A percentile compares a stretch with the other conserved stretches of the same genome.
Conservation (phyloP, 495 filamentous ascomycete genomes). For the Neurospora hispaniola region DNA sequence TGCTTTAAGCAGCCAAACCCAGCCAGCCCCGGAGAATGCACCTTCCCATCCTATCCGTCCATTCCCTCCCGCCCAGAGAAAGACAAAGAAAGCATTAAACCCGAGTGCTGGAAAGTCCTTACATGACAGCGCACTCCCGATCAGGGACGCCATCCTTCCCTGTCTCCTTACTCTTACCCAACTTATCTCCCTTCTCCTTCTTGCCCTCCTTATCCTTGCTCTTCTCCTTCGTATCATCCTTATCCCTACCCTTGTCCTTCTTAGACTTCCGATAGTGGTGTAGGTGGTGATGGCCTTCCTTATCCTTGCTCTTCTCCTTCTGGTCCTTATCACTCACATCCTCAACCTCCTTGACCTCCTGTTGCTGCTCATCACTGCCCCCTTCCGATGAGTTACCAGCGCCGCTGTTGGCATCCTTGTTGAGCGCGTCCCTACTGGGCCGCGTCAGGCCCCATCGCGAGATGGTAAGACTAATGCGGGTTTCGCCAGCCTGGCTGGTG, state of each 20-base stretch:
- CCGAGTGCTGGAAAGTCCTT: slow-evolving; percentile 1
- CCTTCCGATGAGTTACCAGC: slow-evolving; percentile 10
- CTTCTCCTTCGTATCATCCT: slow-evolving; percentile 25
- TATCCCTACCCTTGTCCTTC: slow-evolving; percentile 28
- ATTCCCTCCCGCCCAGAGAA: background rate
- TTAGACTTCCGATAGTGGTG: slow-evolving; percentile 31
- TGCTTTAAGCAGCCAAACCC: background rate
- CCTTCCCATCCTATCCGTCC: background rate
- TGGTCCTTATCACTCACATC: slow-evolving; percentile 35
- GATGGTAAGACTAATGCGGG: slow-evolving; percentile 54
- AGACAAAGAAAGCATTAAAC: background rate
- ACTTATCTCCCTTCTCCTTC: slow-evolving; percentile 10
- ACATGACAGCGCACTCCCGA: slow-evolving; percentile 53
- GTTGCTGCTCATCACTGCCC: slow-evolving; percentile 24
- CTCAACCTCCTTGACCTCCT: slow-evolving; percentile 21
- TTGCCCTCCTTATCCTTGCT: slow-evolving; percentile 26
- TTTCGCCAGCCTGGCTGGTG: slow-evolving; percentile 56
- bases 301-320: slow-evolving; percentile 22
- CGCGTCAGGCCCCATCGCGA: slow-evolving; percentile 49
- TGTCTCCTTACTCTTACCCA: slow-evolving; percentile 19
- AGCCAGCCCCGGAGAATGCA: background rate
- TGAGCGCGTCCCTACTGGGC: slow-evolving; percentile 38
- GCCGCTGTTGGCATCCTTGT: slow-evolving; percentile 17
- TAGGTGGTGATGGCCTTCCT: slow-evolving; percentile 27
- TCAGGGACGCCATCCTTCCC: slow-evolving; percentile 42